Evolutionary conservation across 768 basidiomycete genomes (phyloP), one percentile per base, ranked within the genome.

Genomic region (Dendrothele bispora): DNA sequence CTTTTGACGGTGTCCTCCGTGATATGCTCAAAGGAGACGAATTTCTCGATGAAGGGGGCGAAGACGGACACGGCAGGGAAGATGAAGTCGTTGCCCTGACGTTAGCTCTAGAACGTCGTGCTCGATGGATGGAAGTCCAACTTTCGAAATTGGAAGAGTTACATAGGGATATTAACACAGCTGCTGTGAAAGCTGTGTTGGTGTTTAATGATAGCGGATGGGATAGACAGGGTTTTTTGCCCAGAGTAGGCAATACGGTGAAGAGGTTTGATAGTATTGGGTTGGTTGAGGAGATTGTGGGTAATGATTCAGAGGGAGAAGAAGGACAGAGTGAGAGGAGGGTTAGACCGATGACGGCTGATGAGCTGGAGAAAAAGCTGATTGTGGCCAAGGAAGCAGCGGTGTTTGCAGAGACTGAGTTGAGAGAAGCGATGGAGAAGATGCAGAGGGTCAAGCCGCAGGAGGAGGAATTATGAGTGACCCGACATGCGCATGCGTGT

Each of bases 71-170:
- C 17, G 80, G 75, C 20, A 84, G 82, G 56, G 88, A 91, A 52
- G 89, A 91, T 58, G 91, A 94, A 60, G 90, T 93, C 6, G 88
- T 86, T 2, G 86, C 86, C 15, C 69, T 93, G 50, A 93, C 90
- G 2, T 70, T 86, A 40, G 90, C 89, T 7, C 77, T 94, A 37
- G 90, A 91, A 61, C 84, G 88, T 51, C 86, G 91, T n/a, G 91
- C 91, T 14, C 77, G 88, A 35, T 94, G 91, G 89, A 92, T 94
- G 88, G 90, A 93, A 65, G 87, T 91, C 18, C 91, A 92, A 63
- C 66, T 94, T 15, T 88, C 88, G 1, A 92, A 93, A 61, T 72
- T 94, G 28, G 91, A 94, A 64, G 91, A 91, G 58, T 73, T 93
- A 27, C 91, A 94, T 55, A 85, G 88, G 24, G 91, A 93, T 55